Evolutionary conservation across 2,329 filamentous ascomycete genomes (phyloP), one percentile per base, ranked within the genome.

Genomic region (Thielaviopsis cerberus): DNA sequence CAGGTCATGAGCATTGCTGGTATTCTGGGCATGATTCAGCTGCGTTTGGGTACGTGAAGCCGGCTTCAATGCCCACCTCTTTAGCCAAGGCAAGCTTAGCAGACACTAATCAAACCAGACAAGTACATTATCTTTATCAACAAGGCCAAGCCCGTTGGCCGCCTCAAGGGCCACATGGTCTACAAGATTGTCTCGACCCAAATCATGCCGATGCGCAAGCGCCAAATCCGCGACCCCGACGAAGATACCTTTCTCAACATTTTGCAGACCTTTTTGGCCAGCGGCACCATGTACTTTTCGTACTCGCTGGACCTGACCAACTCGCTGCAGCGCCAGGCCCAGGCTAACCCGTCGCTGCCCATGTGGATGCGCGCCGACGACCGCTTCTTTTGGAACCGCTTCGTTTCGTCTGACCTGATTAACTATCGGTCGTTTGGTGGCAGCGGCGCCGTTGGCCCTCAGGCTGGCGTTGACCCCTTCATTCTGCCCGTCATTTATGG

Each of bases 311-410:
- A 98, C 71, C 79, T 98, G 63, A 98, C 92, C 64, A 98, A 94
- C 75, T 90, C 82, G 68, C 95, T 97, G 74, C 92, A 98, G 73
- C 83, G 92, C 63, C 92, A 97, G 69, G 83, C 90, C 3, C 82
- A 90, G 64, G 75, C 81, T 63, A 82, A 94, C 68, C 72, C 74
- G 58, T 78, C 79, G 17, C 74, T 78, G 58, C 90, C 92, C 13
- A 72, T 97, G 59, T 98, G 92, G 92, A 84, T 86, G 75, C 78
- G 89, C 64, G 85, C 91, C 62, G 92, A 98, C 70, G 90, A 97
- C 68, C 88, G 92, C 63, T 98, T 98, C 76, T 98, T 96, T 76
- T 98, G 91, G 88, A 98, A 98, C 72, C 84, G 85, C 63, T 94
- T 95, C 69, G 79, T 97, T 54, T 88, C 91, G 69, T 85, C 86